Evolutionary conservation across 352 stramenopile genomes (phyloP).

Genomic region (Phytophthora sp.): DNA sequence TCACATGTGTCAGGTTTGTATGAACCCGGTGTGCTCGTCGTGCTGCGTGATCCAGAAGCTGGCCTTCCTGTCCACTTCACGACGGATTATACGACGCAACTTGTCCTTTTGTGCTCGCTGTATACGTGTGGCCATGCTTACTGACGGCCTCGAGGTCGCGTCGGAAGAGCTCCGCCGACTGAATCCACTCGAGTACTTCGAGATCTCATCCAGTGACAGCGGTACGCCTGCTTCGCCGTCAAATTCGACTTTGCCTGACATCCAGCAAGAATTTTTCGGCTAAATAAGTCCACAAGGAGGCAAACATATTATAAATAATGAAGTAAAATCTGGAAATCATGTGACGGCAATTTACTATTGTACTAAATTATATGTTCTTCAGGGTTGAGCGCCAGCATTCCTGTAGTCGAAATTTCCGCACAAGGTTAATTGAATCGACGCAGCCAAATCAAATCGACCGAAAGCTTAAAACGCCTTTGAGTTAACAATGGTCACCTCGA

Average conservation of each 20-base stretch:
- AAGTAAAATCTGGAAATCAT: not conserved
- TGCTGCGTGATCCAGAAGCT: slow-evolving; percentile 32
- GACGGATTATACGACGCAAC: slow-evolving; percentile 28
- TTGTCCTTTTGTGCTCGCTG: slow-evolving; percentile 38
- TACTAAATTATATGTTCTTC: too few relatives aligned
- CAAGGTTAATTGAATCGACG: too few relatives aligned
- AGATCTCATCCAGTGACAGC: slow-evolving; percentile 36
- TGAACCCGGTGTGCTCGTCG: slow-evolving; percentile 38
- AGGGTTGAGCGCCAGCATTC: too few relatives aligned
- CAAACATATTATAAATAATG: not conserved
- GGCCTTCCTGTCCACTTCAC: slow-evolving; percentile 34
- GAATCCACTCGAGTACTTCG: slow-evolving; percentile 43
- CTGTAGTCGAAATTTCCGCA: too few relatives aligned
- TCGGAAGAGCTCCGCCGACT: slow-evolving; percentile 36
- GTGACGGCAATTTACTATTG: not conserved
- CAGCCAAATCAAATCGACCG: too few relatives aligned
- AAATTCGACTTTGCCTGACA: slow-evolving; percentile 40
- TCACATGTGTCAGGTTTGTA: slow-evolving; percentile 39
- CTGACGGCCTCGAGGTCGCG: slow-evolving; percentile 41
- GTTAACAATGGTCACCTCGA: too few relatives aligned
- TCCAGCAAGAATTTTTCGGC: slow-evolving; percentile 46
- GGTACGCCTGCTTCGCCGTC: slow-evolving; percentile 33
- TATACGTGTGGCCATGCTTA: slow-evolving; percentile 24
- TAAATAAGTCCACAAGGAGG: slow-evolving; percentile 11
- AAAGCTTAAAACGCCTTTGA: too few relatives aligned